Conservation (phyloP, 2,329 filamentous ascomycete genomes). For the Parasarocladium wereldwijsianum region DNA sequence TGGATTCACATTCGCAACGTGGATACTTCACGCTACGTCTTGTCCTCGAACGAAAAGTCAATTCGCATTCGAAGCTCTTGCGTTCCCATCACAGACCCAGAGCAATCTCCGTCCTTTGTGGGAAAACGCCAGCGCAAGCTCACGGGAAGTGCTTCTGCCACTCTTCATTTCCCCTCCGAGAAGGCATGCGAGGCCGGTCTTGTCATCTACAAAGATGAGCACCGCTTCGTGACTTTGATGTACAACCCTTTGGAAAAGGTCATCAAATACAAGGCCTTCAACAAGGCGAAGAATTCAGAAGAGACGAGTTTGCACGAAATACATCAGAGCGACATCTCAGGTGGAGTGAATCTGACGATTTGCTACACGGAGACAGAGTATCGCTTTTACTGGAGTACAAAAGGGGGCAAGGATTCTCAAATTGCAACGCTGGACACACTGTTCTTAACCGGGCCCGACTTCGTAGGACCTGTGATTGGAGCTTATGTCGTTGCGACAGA, state of each 20-base stretch:
- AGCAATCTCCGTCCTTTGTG: conserved; percentile 5
- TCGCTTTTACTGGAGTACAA: neutral
- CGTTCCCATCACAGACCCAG: conserved; percentile 2
- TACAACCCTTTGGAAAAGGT: conserved; percentile 3
- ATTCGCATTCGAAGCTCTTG: conserved; percentile 1
- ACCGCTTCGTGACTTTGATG: conserved; percentile 7
- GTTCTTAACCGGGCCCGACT: conserved; percentile 4
- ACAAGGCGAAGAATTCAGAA: conserved; percentile 7
- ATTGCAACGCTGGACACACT: conserved; percentile 4
- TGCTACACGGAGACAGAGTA: conserved; percentile 2
- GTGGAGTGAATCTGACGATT: conserved; percentile 2
- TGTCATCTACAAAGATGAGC: conserved; percentile 12
- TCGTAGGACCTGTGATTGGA: conserved; percentile 9
- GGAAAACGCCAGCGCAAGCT: conserved; percentile 5
- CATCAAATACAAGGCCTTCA: conserved; percentile 8
- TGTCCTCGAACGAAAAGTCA: neutral
- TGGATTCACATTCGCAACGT: conserved; percentile 5
- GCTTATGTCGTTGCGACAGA: conserved; percentile 1
- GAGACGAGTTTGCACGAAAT: conserved; percentile 1
- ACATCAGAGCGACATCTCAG: neutral
- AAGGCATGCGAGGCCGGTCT: conserved; percentile 8
- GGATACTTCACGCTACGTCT: conserved; percentile 2
- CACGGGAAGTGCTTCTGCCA: neutral
- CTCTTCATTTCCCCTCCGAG: neutral
- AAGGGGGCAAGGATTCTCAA: neutral